phyloP scores from a whole-genome alignment of 495 filamentous ascomycete species.

The Aspergillus coremiiformis region DNA sequence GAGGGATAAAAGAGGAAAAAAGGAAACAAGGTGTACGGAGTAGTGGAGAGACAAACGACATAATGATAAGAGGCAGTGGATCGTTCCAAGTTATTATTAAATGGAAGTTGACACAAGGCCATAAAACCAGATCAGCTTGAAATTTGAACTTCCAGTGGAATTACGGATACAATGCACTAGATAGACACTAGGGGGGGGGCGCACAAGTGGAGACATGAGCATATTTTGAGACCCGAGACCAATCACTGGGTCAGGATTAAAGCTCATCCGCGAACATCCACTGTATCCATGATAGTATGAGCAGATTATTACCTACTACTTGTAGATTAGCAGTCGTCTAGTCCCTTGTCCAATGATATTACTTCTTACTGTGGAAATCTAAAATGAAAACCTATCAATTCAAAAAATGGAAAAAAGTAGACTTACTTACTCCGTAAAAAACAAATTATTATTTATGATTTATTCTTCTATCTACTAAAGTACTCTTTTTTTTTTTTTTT shows the following conservation, averaged over 20 bases:
- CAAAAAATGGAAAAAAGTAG: too few relatives aligned
- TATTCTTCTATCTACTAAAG: too few relatives aligned
- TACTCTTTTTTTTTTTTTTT: too few relatives aligned
- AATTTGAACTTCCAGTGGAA: too few relatives aligned
- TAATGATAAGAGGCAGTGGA: not conserved
- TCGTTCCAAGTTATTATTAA: constrained; percentile 2
- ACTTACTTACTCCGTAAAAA: too few relatives aligned
- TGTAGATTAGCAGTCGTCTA: too few relatives aligned
- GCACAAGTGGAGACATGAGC: constrained; percentile 6
- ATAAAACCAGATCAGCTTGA: not conserved
- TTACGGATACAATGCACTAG: too few relatives aligned
- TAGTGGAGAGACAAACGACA: constrained; percentile 1
- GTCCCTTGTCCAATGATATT: too few relatives aligned
- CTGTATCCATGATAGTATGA: not conserved
- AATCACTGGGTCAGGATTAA: not conserved
- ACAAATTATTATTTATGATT: too few relatives aligned
- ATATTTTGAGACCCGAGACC: constrained; percentile 1
- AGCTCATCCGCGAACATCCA: not conserved
- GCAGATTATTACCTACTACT: constrained; percentile 13
- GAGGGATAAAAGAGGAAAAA: not conserved
- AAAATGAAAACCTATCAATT: too few relatives aligned
- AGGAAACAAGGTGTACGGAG: not conserved
- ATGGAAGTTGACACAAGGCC: not conserved
- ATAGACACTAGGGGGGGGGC: too few relatives aligned
- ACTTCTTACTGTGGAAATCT: too few relatives aligned